These are phyloP conservation scores for Dothidotthia symphoricarpi DNA, from an alignment of 2,329 filamentous ascomycete genomes.

Conservation along the genomic window DNA sequence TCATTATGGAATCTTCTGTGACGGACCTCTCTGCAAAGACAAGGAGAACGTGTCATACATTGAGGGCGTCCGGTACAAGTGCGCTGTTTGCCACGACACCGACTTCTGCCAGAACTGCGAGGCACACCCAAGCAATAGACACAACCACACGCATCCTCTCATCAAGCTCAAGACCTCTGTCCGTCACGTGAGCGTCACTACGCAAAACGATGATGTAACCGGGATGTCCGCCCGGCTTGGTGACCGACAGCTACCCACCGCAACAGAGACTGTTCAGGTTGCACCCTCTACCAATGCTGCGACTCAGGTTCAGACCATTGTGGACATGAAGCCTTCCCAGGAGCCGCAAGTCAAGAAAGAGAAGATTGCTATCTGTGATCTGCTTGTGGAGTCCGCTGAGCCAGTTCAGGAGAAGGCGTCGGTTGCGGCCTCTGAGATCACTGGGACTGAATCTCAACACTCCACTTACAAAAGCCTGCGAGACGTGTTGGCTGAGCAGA, in stretches of 20 bases:
- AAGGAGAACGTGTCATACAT: conserved; percentile 62
- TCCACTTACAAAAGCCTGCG: too few relatives aligned
- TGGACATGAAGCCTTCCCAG: conserved; percentile 59
- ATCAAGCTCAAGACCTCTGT: conserved; percentile 97
- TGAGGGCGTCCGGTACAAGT: conserved; percentile 89
- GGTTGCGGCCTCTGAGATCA: conserved; percentile 13
- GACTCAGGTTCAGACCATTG: conserved; percentile 64
- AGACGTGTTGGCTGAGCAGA: too few relatives aligned
- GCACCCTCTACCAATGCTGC: conserved; percentile 53
- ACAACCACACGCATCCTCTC: conserved; percentile 94
- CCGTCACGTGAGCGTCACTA: conserved; percentile 82
- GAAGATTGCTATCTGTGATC: conserved; percentile 44
- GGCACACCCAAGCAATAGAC: conserved; percentile 75
- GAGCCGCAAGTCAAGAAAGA: conserved; percentile 42
- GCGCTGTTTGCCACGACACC: conserved; percentile 88
- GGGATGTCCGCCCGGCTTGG: conserved; percentile 70
- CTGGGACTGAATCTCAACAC: too few relatives aligned
- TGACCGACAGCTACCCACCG: conserved; percentile 53
- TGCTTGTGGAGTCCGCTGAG: conserved; percentile 35
- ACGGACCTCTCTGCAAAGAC: conserved; percentile 80
- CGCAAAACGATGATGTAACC: conserved; percentile 71
- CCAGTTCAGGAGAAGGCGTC: conserved; percentile 35
- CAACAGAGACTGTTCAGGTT: conserved; percentile 52
- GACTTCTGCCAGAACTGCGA: conserved; percentile 97
- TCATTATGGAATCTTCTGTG: conserved; percentile 88